Conservation (phyloP, 345 rosid genomes). For the Iberis pinnata region DNA sequence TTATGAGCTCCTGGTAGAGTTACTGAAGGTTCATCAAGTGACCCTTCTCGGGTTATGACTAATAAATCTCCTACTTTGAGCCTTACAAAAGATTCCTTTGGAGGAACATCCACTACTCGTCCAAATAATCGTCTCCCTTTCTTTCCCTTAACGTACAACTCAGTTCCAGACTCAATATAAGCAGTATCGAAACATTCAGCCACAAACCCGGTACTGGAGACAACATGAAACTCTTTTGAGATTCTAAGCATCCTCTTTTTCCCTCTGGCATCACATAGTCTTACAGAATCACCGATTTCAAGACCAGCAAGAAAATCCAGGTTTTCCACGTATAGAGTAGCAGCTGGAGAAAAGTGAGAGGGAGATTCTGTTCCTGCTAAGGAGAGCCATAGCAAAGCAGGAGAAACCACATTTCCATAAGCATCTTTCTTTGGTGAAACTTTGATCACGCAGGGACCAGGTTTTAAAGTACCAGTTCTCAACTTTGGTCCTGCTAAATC, state of each 20-base stretch:
- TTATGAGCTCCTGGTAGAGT: constrained; percentile 36
- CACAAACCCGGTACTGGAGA: constrained; percentile 45
- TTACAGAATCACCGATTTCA: constrained; percentile 43
- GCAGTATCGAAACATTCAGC: constrained; percentile 51
- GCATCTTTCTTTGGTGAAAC: constrained; percentile 52
- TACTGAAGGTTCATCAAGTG: constrained; percentile 24
- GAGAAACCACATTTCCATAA: constrained; percentile 41
- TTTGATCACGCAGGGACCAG: constrained; percentile 58
- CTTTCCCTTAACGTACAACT: constrained; percentile 39
- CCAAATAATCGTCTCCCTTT: constrained; percentile 43
- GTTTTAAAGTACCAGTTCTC: constrained; percentile 45
- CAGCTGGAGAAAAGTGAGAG: constrained; percentile 47
- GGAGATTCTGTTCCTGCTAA: constrained; percentile 46
- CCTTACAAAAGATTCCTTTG: constrained; percentile 42
- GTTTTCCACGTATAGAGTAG: constrained; percentile 38
- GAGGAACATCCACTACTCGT: constrained; percentile 49
- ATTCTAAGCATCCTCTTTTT: constrained; percentile 46
- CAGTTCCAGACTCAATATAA: constrained; percentile 52
- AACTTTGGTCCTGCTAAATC: constrained; percentile 78
- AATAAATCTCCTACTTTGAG: constrained; percentile 57
- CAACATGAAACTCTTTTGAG: constrained; percentile 38
- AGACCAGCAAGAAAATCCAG: constrained; percentile 37
- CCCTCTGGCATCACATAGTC: constrained; percentile 50
- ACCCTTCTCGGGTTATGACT: constrained; percentile 39
- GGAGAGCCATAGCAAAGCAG: constrained; percentile 58